A percentile compares a stretch with the other conserved stretches of the same genome.
Conservation (phyloP, 345 rosid genomes). For the Bretschneidera sinensis region DNA sequence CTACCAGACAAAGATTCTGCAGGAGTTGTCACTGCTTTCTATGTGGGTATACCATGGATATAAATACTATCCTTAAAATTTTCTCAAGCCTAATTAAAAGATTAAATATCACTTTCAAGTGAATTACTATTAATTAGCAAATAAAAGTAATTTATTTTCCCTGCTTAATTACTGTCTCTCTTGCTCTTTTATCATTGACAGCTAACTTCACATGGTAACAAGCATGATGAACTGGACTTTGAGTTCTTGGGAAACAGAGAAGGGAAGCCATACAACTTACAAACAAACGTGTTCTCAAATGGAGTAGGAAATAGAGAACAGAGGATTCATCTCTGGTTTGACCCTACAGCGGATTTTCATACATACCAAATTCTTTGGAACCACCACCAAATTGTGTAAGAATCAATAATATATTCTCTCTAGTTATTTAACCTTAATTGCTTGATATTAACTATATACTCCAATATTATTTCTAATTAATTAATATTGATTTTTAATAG, state of each 20-base stretch:
- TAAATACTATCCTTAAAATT: too few relatives aligned
- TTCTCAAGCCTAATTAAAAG: too few relatives aligned
- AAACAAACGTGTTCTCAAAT: constrained; percentile 53
- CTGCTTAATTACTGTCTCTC: too few relatives aligned
- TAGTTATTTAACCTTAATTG: too few relatives aligned
- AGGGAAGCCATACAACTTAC: constrained; percentile 48
- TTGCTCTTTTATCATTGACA: too few relatives aligned
- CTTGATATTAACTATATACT: neutral
- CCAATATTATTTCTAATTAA: neutral
- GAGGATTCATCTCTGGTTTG: constrained; percentile 57
- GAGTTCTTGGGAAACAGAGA: constrained; percentile 64
- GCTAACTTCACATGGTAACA: constrained; percentile 39
- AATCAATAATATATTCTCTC: too few relatives aligned
- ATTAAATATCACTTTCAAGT: too few relatives aligned
- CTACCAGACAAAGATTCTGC: constrained; percentile 49
- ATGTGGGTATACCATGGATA: constrained; percentile 45
- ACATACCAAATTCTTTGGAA: constrained; percentile 68
- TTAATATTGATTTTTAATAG: constrained; percentile 19
- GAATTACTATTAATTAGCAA: too few relatives aligned
- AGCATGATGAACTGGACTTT: constrained; percentile 68
- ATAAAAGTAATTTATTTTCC: too few relatives aligned
- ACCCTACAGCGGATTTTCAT: constrained; percentile 55
- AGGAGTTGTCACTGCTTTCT: constrained; percentile 63
- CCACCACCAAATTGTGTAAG: constrained; percentile 66
- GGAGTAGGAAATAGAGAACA: constrained; percentile 64